These are phyloP conservation scores for Gamsiella multidivaricata DNA, from an alignment of 192 early-diverging fungal species.

Conservation along the genomic window DNA sequence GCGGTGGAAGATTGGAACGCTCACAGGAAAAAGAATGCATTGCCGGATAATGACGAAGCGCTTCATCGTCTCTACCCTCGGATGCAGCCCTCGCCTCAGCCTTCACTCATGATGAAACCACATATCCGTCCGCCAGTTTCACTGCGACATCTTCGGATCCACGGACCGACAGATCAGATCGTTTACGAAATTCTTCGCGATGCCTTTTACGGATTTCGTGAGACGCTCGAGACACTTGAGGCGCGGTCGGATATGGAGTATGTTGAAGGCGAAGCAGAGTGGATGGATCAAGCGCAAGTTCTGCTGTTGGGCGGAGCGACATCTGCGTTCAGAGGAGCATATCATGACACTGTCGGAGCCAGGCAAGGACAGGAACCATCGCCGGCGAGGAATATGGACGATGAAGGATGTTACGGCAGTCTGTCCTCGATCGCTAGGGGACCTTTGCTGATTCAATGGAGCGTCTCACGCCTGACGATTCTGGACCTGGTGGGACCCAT, in stretches of 20 bases:
- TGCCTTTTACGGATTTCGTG: constrained; percentile 33
- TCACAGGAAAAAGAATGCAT: background rate
- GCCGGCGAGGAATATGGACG: background rate
- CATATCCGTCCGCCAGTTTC: background rate
- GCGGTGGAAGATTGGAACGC: constrained; percentile 39
- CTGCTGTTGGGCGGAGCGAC: background rate
- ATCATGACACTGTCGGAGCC: background rate
- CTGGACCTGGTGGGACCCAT: constrained; percentile 29
- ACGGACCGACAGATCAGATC: constrained; percentile 22
- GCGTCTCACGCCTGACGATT: constrained; percentile 1
- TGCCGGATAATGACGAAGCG: background rate
- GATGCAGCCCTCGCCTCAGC: background rate
- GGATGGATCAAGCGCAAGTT: constrained; percentile 19
- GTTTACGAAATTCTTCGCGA: constrained; percentile 33
- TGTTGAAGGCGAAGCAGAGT: constrained; percentile 8
- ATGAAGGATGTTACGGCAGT: constrained; percentile 3
- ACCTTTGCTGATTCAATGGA: constrained; percentile 21
- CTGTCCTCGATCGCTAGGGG: constrained; percentile 11
- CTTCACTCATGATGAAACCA: background rate
- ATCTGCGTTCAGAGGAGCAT: background rate
- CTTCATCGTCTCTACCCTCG: background rate
- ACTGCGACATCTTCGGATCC: constrained; percentile 11
- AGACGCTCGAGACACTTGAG: constrained; percentile 15
- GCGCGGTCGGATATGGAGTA: constrained; percentile 19
- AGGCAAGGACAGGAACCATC: background rate